These are phyloP conservation scores for Petunia hybrid DNA, from an alignment of 305 asterid species.

Conservation along the genomic window DNA sequence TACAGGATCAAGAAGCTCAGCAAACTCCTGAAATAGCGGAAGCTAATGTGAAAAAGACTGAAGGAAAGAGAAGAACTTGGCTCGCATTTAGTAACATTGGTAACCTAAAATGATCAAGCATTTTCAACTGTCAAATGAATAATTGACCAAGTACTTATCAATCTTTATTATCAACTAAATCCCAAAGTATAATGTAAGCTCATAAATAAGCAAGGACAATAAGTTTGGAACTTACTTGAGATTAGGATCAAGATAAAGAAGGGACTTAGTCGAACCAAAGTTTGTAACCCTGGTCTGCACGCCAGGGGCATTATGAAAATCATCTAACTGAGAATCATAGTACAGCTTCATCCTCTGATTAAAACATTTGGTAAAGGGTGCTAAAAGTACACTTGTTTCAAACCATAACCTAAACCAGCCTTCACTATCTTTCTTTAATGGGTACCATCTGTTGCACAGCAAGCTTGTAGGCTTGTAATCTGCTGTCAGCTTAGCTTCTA, in stretches of 20 bases:
- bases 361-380: conserved; percentile 82
- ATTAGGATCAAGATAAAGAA: conserved; percentile 74
- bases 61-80: no score
- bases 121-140: background rate
- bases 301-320: conserved; percentile 89
- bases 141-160: no score
- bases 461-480: conserved; percentile 74
- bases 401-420: conserved; percentile 98
- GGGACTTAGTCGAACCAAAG: conserved; percentile 66
- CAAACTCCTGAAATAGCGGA: no score
- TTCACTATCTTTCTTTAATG: conserved; percentile 59
- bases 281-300: conserved; percentile 73
- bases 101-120: background rate
- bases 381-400: conserved; percentile 63
- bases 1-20: no score
- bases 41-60: no score
- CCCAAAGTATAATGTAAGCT: background rate
- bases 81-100: background rate
- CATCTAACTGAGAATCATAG: conserved; percentile 64
- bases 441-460: conserved; percentile 71
- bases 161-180: background rate
- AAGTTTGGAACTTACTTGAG: conserved; percentile 59
- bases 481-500: conserved; percentile 75
- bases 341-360: conserved; percentile 70
- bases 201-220: background rate